Base-by-base conservation (phyloP, 192 early-diverging fungal species). In the Polychytrium aggregatum region DNA sequence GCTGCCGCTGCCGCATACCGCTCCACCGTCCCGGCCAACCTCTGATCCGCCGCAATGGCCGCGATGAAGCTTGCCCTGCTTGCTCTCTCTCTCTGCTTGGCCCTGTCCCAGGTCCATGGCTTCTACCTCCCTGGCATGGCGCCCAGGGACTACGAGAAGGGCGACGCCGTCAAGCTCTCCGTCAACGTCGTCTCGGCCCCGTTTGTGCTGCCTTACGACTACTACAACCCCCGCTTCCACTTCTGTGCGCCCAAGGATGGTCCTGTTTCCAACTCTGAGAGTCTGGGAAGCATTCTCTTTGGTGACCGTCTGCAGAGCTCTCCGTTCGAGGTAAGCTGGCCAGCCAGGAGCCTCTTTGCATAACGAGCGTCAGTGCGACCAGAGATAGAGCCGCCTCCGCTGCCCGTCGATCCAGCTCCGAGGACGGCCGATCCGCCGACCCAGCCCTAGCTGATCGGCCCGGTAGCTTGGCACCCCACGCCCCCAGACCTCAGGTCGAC, bases 61-160 rank as follows among this genome's bases (percentile, higher is more conserved):
- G n/a, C n/a, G n/a, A n/a, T n/a, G n/a, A n/a, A n/a, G n/a, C n/a
- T n/a, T n/a, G n/a, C n/a, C n/a, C n/a, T n/a, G n/a, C n/a, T n/a
- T n/a, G n/a, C n/a, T n/a, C n/a, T n/a, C n/a, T n/a, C n/a, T n/a
- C 31, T 11, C 31, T 33, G 6, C 6, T 33, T 4, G 31, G 31
- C 31, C 31, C 11, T 4, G 31, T 11, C 6, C 6, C 31, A 33
- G 31, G 31, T 8, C 31, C 31, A 11, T 11, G 11, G 31, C 39
- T 97, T 93, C 67, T 97, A 97, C 60, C 71, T 97, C 9, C 92
- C 92, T 9, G 92, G 92, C 28, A 86, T 97, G 25, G 87, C 89
- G 0, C 92, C 92, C 26, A 70, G 78, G 36, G 88, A 97, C 60
- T 97, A 90, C 62, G 56, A 58, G 31, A 55, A 62, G 28, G 76